phyloP scores from a whole-genome alignment of 2,329 filamentous ascomycete genomes.

The Alternaria gaisen region DNA sequence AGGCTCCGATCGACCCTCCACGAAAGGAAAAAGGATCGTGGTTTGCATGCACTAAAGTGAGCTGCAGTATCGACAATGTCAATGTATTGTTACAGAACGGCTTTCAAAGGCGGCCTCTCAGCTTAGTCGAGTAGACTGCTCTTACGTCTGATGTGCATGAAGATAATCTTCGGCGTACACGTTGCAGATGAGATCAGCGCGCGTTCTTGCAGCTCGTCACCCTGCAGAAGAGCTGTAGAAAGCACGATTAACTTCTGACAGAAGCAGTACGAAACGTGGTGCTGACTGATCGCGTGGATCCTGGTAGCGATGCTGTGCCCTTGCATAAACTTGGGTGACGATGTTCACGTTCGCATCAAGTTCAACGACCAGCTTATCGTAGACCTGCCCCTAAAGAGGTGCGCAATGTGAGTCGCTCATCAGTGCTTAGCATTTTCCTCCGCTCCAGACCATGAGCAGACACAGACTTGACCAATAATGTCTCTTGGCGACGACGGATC shows the following conservation, averaged over 20 bases:
- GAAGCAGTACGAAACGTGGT: conserved; percentile 20
- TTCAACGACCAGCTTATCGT: conserved; percentile 4
- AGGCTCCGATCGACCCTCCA: conserved; percentile 6
- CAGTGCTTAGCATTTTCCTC: conserved; percentile 9
- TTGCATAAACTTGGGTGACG: conserved; percentile 13
- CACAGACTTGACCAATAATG: conserved; percentile 11
- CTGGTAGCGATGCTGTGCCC: not conserved
- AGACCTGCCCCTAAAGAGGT: not conserved
- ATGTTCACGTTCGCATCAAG: conserved; percentile 5
- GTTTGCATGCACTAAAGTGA: conserved; percentile 19
- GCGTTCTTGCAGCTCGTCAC: not conserved
- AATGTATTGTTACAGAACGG: not conserved
- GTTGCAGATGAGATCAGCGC: not conserved
- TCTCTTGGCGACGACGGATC: not conserved
- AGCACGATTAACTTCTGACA: conserved; percentile 20
- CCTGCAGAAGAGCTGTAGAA: conserved; percentile 1
- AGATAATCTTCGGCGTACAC: not conserved
- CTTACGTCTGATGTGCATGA: not conserved
- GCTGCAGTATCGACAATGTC: conserved; percentile 21
- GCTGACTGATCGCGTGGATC: conserved; percentile 9
- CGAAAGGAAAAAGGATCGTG: conserved; percentile 10
- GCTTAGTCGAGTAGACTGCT: not conserved
- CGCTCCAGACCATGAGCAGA: not conserved
- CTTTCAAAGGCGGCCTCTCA: not conserved
- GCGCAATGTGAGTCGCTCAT: conserved; percentile 2